phyloP scores from a whole-genome alignment of 352 stramenopile genomes.

The Stramenopiles sp. region DNA sequence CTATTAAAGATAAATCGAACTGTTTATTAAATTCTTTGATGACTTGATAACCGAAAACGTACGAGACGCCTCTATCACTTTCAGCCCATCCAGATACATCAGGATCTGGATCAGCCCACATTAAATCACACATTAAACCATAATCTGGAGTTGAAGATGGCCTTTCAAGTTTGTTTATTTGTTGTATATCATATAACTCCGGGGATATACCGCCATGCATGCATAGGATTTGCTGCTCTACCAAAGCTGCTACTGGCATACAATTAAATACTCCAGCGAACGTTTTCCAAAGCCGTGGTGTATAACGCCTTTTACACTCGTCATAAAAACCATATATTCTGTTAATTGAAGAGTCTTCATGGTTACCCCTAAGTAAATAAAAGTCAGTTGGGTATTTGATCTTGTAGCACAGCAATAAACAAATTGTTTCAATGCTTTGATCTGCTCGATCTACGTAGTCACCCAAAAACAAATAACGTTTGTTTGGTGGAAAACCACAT shows the following conservation, averaged over 20 bases:
- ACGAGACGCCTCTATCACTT: slow-evolving; percentile 90
- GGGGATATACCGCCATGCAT: slow-evolving; percentile 78
- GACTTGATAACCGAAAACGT: slow-evolving; percentile 94
- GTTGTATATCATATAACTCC: slow-evolving; percentile 85
- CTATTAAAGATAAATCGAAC: slow-evolving; percentile 93
- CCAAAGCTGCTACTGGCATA: slow-evolving; percentile 78
- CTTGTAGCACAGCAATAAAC: slow-evolving; percentile 90
- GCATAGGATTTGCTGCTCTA: slow-evolving; percentile 89
- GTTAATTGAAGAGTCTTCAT: slow-evolving; percentile 95
- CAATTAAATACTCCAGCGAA: slow-evolving; percentile 98
- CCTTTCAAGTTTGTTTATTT: slow-evolving; percentile 69
- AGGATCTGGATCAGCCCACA: slow-evolving; percentile 58
- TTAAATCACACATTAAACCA: slow-evolving; percentile 44
- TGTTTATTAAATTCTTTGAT: slow-evolving; percentile 84
- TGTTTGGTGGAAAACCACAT: slow-evolving; percentile 52
- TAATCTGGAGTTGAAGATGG: slow-evolving; percentile 51
- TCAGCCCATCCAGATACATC: slow-evolving; percentile 76
- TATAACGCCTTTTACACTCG: slow-evolving; percentile 84
- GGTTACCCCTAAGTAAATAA: slow-evolving; percentile 90
- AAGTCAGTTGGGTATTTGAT: slow-evolving; percentile 95
- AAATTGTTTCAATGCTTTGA: slow-evolving; percentile 91
- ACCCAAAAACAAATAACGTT: slow-evolving; percentile 44
- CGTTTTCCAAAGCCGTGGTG: slow-evolving; percentile 70
- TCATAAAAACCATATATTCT: slow-evolving; percentile 99
- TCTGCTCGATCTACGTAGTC: slow-evolving; percentile 85